These are phyloP conservation scores for Lipomyces orientalis DNA, from an alignment of 805 yeast species.

Conservation along the genomic window DNA sequence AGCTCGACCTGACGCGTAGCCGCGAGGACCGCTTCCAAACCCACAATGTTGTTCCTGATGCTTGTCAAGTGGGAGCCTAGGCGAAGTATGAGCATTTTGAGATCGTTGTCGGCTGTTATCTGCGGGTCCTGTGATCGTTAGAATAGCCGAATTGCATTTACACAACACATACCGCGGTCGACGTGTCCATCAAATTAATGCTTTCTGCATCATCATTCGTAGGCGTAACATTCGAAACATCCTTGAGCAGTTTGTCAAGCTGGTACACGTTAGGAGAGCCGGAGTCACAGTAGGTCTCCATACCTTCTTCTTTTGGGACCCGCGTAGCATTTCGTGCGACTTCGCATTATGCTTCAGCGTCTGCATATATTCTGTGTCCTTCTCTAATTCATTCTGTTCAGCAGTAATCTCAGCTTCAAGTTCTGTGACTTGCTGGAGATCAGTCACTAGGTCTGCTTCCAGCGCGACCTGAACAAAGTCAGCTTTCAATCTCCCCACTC, in stretches of 20 bases:
- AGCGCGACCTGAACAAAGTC: conserved; percentile 15
- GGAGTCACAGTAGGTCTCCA: neutral
- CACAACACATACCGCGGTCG: neutral
- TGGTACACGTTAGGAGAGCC: neutral
- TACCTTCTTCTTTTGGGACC: conserved; percentile 30
- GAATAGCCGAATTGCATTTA: neutral
- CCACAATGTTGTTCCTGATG: conserved; percentile 19
- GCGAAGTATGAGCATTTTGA: conserved; percentile 15
- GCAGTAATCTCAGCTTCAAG: conserved; percentile 26
- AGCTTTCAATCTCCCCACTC: neutral
- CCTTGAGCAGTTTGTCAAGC: conserved; percentile 17
- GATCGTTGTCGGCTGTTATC: conserved; percentile 14
- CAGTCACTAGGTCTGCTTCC: conserved; percentile 19
- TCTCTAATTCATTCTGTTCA: conserved; percentile 19
- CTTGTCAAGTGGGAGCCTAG: conserved; percentile 20
- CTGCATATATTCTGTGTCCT: conserved; percentile 22
- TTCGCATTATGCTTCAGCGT: conserved; percentile 25
- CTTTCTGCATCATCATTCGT: conserved; percentile 20
- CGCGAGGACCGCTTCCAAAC: conserved; percentile 20
- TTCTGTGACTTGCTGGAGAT: conserved; percentile 21
- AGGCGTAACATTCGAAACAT: neutral
- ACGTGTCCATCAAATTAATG: conserved; percentile 13
- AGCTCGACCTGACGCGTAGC: conserved; percentile 19
- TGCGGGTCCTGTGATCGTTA: conserved; percentile 15
- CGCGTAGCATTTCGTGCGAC: conserved; percentile 22